Percentiles rank a stretch among this genome's conserved stretches.
Conservation (phyloP, 2,329 filamentous ascomycete species). For the Colletotrichum noveboracense region DNA sequence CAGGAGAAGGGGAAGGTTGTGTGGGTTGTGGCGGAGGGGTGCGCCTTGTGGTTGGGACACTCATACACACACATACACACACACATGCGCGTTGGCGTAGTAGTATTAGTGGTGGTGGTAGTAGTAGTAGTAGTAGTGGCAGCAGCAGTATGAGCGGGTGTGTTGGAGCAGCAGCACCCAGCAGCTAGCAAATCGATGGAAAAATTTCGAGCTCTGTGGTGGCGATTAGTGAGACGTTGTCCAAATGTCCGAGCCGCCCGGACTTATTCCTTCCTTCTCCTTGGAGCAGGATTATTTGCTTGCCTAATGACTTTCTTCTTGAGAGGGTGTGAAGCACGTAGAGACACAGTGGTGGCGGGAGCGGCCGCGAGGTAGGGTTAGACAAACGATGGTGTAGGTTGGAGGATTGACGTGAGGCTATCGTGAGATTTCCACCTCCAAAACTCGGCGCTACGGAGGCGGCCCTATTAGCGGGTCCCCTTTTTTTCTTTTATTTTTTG, state of each 20-base stretch:
- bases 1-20: neutral
- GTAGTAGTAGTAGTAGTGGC: neutral
- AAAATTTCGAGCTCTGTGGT: neutral
- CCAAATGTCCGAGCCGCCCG: neutral
- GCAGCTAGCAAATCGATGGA: neutral
- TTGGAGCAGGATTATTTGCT: neutral
- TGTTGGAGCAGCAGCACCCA: neutral
- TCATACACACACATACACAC: neutral
- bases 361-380: neutral
- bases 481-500: neutral
- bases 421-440: neutral
- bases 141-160: neutral
- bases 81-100: neutral
- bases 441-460: neutral
- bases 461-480: neutral
- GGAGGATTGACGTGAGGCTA: constrained; percentile 4
- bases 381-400: neutral
- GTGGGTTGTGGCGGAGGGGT: neutral
- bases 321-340: neutral
- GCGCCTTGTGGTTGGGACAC: neutral
- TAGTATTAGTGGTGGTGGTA: neutral
- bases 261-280: neutral
- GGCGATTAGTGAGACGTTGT: constrained; percentile 4
- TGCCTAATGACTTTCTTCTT: neutral
- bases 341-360: neutral